Evolutionary conservation across 352 stramenopile species (phyloP).

Genomic region (Blastocystis hominis): DNA sequence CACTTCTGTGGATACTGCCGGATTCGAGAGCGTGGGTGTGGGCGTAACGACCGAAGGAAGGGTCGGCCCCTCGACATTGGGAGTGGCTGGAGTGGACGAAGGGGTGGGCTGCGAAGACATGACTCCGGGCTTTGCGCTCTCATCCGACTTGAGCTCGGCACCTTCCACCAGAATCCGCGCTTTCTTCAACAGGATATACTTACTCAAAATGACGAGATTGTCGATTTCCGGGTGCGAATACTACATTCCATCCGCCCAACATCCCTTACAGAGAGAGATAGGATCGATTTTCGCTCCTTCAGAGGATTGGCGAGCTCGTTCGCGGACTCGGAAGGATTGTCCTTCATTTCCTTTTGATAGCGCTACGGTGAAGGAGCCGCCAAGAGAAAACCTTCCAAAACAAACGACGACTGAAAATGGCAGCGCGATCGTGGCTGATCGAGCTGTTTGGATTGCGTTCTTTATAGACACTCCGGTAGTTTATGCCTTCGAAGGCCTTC

Average conservation of each 20-base stretch:
- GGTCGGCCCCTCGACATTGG: background rate
- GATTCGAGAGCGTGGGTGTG: background rate
- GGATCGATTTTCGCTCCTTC: background rate
- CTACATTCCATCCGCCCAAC: background rate
- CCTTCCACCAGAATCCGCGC: background rate
- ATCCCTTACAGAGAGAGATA: background rate
- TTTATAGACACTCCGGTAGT: slow-evolving; percentile 38
- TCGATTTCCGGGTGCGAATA: slow-evolving; percentile 31
- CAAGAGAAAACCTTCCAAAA: slow-evolving; percentile 11
- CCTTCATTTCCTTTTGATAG: slow-evolving; percentile 51
- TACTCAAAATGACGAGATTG: background rate
- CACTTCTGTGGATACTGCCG: background rate
- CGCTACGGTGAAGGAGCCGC: background rate
- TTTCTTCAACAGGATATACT: slow-evolving; percentile 6
- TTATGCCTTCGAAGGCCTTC: slow-evolving; percentile 35
- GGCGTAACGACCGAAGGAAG: background rate
- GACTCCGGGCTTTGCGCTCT: background rate
- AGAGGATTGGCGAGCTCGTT: background rate
- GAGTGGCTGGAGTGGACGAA: background rate
- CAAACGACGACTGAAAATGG: slow-evolving; percentile 3
- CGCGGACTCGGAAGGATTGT: background rate
- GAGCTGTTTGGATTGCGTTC: background rate
- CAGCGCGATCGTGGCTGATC: background rate
- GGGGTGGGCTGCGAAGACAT: background rate
- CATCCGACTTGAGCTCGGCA: background rate